Conservation (phyloP, 768 basidiomycete species). For the Lentinula guzmanii region DNA sequence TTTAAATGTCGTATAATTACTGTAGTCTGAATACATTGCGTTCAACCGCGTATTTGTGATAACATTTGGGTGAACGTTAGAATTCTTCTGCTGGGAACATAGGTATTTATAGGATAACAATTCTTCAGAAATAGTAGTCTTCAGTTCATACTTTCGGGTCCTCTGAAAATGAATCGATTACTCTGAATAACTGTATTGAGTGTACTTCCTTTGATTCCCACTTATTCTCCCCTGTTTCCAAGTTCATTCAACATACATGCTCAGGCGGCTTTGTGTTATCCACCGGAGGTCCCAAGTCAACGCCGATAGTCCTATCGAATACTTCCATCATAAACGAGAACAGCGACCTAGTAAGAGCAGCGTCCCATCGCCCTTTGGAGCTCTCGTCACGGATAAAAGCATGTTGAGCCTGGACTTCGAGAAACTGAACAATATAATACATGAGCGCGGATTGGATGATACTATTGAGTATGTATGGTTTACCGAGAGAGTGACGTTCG, state of each 20-base stretch:
- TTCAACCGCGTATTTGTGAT: conserved; percentile 55
- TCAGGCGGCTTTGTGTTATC: conserved; percentile 45
- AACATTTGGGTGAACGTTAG: not conserved
- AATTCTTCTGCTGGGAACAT: no score
- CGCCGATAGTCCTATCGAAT: conserved; percentile 80
- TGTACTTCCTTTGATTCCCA: not conserved
- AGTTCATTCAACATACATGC: conserved; percentile 65
- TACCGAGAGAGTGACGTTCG: conserved; percentile 65
- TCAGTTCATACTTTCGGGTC: no score
- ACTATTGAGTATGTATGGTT: conserved; percentile 16
- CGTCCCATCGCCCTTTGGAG: conserved; percentile 95
- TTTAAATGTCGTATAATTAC: conserved; percentile 5
- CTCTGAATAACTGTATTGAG: no score
- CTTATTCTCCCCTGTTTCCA: conserved; percentile 59
- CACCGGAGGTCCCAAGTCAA: conserved; percentile 73
- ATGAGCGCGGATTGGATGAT: conserved; percentile 1
- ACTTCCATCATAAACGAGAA: conserved; percentile 90
- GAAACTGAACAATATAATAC: conserved; percentile 44
- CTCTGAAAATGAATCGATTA: no score
- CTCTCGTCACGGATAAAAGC: conserved; percentile 92
- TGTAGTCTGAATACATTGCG: conserved; percentile 51
- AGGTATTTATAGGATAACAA: no score
- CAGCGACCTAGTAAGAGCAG: conserved; percentile 75
- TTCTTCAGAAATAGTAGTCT: no score
- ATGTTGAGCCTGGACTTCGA: conserved; percentile 96